phyloP scores from a whole-genome alignment of 345 rosid species.

The Citrus maxima region DNA sequence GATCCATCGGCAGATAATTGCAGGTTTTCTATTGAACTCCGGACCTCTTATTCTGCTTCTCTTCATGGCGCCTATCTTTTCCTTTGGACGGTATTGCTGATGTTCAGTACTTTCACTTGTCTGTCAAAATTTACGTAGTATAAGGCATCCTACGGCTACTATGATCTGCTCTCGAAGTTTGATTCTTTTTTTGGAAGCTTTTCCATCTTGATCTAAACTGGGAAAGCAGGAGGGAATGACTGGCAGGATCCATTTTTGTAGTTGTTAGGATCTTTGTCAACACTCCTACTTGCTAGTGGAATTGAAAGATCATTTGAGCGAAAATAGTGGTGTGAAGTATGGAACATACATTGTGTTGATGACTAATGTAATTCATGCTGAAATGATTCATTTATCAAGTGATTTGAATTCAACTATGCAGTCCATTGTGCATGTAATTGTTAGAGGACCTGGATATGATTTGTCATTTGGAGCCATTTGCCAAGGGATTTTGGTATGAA shows the following conservation, averaged over 20 bases:
- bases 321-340: background rate
- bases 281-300: no score
- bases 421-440: no score
- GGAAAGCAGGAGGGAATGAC: background rate
- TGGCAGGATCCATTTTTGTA: conserved; percentile 11
- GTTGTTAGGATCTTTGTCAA: conserved; percentile 2
- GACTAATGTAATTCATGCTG: background rate
- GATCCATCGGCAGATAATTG: conserved; percentile 69
- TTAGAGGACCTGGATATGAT: no score
- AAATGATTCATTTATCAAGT: background rate
- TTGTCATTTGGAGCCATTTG: no score
- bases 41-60: conserved; percentile 42
- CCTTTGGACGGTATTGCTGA: conserved; percentile 20
- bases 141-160: background rate
- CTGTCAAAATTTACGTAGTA: conserved; percentile 3
- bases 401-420: background rate
- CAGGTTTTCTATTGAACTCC: conserved; percentile 55
- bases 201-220: background rate
- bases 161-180: background rate
- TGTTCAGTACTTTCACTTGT: background rate
- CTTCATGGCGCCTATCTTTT: conserved; percentile 6
- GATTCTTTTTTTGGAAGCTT: background rate
- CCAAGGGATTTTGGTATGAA: no score
- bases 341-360: background rate
- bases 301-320: background rate